These are phyloP conservation scores for Phylloporus rhodoxanthus DNA, from an alignment of 768 basidiomycete genomes.

Conservation along the genomic window DNA sequence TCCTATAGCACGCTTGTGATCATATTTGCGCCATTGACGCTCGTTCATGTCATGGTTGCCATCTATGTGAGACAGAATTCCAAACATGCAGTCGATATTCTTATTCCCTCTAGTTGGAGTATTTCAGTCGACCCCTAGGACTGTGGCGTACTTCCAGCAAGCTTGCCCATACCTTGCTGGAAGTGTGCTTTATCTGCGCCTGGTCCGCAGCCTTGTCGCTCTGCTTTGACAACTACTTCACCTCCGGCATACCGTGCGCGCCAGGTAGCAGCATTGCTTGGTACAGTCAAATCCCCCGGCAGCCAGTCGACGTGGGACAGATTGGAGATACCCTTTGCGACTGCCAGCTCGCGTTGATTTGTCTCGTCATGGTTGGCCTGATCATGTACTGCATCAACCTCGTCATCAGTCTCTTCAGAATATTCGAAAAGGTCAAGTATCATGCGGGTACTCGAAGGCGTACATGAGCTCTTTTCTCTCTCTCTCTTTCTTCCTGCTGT, in stretches of 20 bases:
- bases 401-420: conserved; percentile 77
- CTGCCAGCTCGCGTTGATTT: conserved; percentile 70
- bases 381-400: conserved; percentile 80
- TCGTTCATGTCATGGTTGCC: conserved; percentile 79
- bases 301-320: conserved; percentile 33
- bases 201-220: conserved; percentile 89
- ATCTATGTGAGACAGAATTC: conserved; percentile 60
- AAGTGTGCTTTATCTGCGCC: conserved; percentile 88
- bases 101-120: conserved; percentile 61
- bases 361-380: conserved; percentile 70
- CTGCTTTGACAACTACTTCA: conserved; percentile 89
- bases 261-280: conserved; percentile 54
- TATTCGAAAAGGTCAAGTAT: conserved; percentile 87
- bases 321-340: conserved; percentile 62
- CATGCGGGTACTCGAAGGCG: conserved; percentile 37
- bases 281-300: conserved; percentile 64
- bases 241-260: conserved; percentile 75
- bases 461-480: conserved; percentile 2
- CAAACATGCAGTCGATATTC: conserved; percentile 7
- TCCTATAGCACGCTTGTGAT: conserved; percentile 65
- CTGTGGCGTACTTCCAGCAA: conserved; percentile 87
- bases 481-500: background rate
- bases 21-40: conserved; percentile 77
- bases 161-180: conserved; percentile 78
- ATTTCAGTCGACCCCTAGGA: conserved; percentile 88